A percentile compares a stretch with the other conserved stretches of the same genome.
These are phyloP conservation scores for Malassezia sympodialis DNA, from an alignment of 1,284 basidiomycete species.

Conservation along the genomic window DNA sequence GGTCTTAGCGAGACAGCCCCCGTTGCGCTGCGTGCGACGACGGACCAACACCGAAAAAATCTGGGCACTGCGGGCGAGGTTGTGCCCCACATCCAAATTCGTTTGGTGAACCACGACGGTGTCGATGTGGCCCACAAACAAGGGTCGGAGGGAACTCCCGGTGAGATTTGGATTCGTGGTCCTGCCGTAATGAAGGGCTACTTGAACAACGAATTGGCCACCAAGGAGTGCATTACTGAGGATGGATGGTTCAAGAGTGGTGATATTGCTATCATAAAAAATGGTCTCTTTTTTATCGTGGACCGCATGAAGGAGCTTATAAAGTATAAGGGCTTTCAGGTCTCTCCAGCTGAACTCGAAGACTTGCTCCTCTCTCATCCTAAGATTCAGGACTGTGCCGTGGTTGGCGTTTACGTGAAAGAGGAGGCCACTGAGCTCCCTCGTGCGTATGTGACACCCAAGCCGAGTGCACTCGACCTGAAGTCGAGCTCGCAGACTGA, in stretches of 20 bases:
- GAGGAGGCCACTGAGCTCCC: conserved; percentile 49
- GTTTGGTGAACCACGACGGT: conserved; percentile 57
- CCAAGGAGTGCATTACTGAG: conserved; percentile 59
- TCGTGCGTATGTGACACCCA: conserved; percentile 43
- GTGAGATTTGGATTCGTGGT: conserved; percentile 72
- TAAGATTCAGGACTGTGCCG: conserved; percentile 30
- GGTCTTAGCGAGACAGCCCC: conserved; percentile 71
- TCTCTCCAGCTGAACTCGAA: conserved; percentile 40
- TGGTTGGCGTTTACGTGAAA: conserved; percentile 29
- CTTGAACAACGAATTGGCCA: conserved; percentile 54
- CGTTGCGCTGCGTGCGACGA: conserved; percentile 45
- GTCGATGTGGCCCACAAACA: conserved; percentile 48
- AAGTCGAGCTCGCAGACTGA: conserved; percentile 22
- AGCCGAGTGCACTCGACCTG: conserved; percentile 18
- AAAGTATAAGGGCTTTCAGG: conserved; percentile 44
- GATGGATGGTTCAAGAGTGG: conserved; percentile 42
- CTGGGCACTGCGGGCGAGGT: conserved; percentile 55
- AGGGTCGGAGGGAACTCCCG: conserved; percentile 56
- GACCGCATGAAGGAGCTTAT: conserved; percentile 43
- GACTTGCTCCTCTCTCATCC: conserved; percentile 24
- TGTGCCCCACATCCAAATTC: conserved; percentile 66
- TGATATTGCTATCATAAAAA: conserved; percentile 28
- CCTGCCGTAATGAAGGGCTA: conserved; percentile 60
- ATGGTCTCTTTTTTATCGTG: conserved; percentile 30
- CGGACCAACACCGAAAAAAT: conserved; percentile 22